Evolutionary conservation across 306 rosid species (phyloP).

Genomic region (Carpinus viminea): DNA sequence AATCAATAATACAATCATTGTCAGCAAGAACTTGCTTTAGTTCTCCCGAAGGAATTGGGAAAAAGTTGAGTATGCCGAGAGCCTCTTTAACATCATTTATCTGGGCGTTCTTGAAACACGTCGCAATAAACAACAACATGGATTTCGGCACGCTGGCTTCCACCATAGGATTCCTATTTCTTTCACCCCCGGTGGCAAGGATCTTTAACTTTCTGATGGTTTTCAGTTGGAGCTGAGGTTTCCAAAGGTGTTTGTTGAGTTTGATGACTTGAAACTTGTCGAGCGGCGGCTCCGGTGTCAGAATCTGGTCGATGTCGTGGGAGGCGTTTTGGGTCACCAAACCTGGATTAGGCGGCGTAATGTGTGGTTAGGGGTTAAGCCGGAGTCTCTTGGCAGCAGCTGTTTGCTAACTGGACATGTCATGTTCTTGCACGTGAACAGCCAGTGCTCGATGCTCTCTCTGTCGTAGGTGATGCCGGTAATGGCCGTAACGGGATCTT

Average conservation of each 20-base stretch:
- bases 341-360: slow-evolving; percentile 74
- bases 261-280: slow-evolving; percentile 41
- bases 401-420: slow-evolving; percentile 67
- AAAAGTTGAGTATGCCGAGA: slow-evolving; percentile 39
- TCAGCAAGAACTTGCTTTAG: slow-evolving; percentile 21
- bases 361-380: slow-evolving; percentile 71
- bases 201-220: slow-evolving; percentile 38
- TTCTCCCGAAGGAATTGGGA: slow-evolving; percentile 37
- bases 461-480: slow-evolving; percentile 84
- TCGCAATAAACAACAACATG: slow-evolving; percentile 39
- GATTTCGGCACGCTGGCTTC: slow-evolving; percentile 49
- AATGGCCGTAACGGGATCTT: slow-evolving; percentile 67
- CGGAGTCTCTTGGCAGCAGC: slow-evolving; percentile 40
- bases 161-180: slow-evolving; percentile 46
- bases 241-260: slow-evolving; percentile 36
- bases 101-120: slow-evolving; percentile 24
- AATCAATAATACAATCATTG: slow-evolving; percentile 32
- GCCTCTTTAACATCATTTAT: slow-evolving; percentile 56
- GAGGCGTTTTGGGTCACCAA: slow-evolving; percentile 60
- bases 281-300: slow-evolving; percentile 63
- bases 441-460: slow-evolving; percentile 73
- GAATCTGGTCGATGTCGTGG: slow-evolving; percentile 47
- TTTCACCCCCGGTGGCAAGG: slow-evolving; percentile 42
- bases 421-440: slow-evolving; percentile 44
- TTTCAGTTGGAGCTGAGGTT: slow-evolving; percentile 33